Base-by-base conservation (phyloP, 306 rosid genomes). In the Casuarina equisetifolia region DNA sequence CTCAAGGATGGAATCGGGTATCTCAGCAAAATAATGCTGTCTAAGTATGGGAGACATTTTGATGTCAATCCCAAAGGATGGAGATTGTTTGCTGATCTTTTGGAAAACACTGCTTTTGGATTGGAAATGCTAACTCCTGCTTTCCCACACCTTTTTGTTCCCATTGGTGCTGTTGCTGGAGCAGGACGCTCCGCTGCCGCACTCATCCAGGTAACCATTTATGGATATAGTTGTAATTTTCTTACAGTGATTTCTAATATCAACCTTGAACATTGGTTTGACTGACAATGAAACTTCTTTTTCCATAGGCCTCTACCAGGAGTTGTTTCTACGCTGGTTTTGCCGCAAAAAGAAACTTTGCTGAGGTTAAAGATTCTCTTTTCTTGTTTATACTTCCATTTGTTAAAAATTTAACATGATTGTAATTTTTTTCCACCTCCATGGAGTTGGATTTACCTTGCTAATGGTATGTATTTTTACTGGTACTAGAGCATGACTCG, bases 281-380 rank as follows among this genome's bases (percentile, higher is more conserved):
- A 55, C 63, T 75, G 43, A 71, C 53, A 51, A 32, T 84, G 81
- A 83, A 76, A 71, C 71, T 79, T 64, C 68, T 84, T 50, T 71
- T 78, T 78, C 79, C 78, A 74, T 90, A 94, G 98, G 97, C 98
- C 82, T 86, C 98, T 70, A 94, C 98, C 16, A 86, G 97, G 85
- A 92, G 98, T 73, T 94, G 98, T 87, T 94, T 94, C 88, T 94
- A 77, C 79, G 98, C 98, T 82, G 98, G 98, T 77, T 94, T 94
- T 89, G 97, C 97, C 76, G 97, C 97, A 86, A 93, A 92, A 80
- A 90, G 98, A 81, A 94, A 94, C 86, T 94, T 94, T 76, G 98
- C 97, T 19, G 98, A 94, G 98, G 98, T 94, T 82, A 83, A 79
- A 76, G 49, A 8, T 76, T 52, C 67, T 80, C 32, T 75, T 66